Conservation (phyloP, 495 filamentous ascomycete genomes). For the Articulospora tetracladia region DNA sequence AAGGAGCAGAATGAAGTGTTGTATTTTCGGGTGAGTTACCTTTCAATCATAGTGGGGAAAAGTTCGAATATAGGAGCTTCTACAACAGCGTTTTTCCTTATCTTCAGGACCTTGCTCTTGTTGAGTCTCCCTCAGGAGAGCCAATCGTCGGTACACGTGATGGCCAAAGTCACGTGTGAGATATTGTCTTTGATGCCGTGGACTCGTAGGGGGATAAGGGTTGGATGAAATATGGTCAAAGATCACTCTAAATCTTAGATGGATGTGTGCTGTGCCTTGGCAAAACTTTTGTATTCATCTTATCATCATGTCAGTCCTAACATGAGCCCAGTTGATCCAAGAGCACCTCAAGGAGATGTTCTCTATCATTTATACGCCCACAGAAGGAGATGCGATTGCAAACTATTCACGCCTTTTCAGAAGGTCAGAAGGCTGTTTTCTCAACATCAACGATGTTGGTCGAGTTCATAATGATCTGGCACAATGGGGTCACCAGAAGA, state of each 20-base stretch:
- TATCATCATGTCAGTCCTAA: too few relatives aligned
- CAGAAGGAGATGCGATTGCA: slow-evolving; percentile 86
- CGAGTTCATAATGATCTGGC: slow-evolving; percentile 58
- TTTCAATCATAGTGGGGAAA: neutral
- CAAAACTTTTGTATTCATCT: too few relatives aligned
- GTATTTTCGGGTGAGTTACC: slow-evolving; percentile 59
- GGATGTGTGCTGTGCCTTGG: too few relatives aligned
- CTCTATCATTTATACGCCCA: slow-evolving; percentile 83
- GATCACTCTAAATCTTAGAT: too few relatives aligned
- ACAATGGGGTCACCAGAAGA: slow-evolving; percentile 69
- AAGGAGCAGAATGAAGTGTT: slow-evolving; percentile 79
- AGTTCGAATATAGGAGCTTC: neutral
- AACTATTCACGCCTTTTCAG: slow-evolving; percentile 80
- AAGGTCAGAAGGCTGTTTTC: slow-evolving; percentile 61
- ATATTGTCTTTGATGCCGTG: neutral
- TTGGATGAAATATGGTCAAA: too few relatives aligned
- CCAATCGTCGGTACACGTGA: neutral
- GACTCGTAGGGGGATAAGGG: too few relatives aligned
- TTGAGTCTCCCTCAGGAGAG: neutral
- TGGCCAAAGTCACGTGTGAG: neutral
- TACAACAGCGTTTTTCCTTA: neutral
- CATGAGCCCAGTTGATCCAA: slow-evolving; percentile 47
- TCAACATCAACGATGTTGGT: slow-evolving; percentile 56
- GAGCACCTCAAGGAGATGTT: slow-evolving; percentile 82
- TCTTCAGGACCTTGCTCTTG: neutral